Conservation (phyloP, 257 asterid species). For the Salvia splendens region DNA sequence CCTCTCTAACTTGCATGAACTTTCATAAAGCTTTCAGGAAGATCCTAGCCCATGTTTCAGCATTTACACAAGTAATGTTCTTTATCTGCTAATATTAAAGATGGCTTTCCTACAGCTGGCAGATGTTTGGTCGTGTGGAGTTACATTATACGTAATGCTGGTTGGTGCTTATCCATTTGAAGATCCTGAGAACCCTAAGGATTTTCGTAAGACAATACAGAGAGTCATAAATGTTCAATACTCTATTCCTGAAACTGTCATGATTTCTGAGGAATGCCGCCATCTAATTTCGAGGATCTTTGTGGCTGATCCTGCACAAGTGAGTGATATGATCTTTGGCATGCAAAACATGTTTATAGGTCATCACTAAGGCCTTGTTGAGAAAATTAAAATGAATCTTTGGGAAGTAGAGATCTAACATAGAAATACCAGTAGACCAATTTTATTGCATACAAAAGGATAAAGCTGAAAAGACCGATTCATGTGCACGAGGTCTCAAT, state of each 20-base stretch:
- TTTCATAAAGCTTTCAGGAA: constrained; percentile 2
- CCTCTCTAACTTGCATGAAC: background rate
- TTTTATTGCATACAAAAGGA: too few species aligned
- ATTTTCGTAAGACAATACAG: constrained; percentile 73
- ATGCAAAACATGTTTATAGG: background rate
- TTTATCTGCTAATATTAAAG: constrained; percentile 1
- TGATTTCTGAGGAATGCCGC: constrained; percentile 65
- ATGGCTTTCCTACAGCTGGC: constrained; percentile 60
- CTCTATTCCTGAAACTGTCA: constrained; percentile 60
- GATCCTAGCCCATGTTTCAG: constrained; percentile 1
- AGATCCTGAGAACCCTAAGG: constrained; percentile 79
- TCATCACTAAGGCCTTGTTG: background rate
- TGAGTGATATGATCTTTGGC: constrained; percentile 35
- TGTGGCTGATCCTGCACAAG: constrained; percentile 74
- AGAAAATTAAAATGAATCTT: background rate
- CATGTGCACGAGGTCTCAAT: background rate
- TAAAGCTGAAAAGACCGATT: too few species aligned
- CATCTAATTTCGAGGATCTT: constrained; percentile 74
- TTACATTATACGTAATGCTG: constrained; percentile 77
- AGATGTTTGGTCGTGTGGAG: constrained; percentile 93
- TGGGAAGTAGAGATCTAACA: too few species aligned
- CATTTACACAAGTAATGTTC: background rate
- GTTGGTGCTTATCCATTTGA: constrained; percentile 84
- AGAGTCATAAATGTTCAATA: constrained; percentile 71
- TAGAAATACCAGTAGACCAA: too few species aligned